phyloP scores from a whole-genome alignment of 805 yeast genomes.

The Limtongia smithiae region DNA sequence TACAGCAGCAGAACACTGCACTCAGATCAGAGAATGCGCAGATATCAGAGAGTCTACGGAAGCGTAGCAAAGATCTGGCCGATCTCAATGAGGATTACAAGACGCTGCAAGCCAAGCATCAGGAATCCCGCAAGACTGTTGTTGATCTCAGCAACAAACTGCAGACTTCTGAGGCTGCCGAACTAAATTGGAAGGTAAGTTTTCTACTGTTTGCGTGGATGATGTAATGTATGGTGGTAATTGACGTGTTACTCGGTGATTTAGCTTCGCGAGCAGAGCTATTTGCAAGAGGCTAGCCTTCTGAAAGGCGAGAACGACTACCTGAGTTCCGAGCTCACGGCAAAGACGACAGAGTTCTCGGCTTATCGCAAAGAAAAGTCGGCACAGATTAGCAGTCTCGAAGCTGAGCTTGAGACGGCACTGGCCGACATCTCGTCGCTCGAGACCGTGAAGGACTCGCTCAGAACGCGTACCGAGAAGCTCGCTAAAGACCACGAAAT shows the following conservation, averaged over 20 bases:
- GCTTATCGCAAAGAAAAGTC: conserved; percentile 36
- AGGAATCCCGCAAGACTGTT: conserved; percentile 42
- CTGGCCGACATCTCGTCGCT: conserved; percentile 37
- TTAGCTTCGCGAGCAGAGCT: conserved; percentile 40
- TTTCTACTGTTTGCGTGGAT: neutral
- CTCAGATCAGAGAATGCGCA: conserved; percentile 33
- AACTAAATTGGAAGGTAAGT: conserved; percentile 30
- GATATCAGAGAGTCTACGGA: conserved; percentile 33
- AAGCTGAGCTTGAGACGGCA: conserved; percentile 40
- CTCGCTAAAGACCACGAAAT: conserved; percentile 43
- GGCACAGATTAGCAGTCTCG: conserved; percentile 36
- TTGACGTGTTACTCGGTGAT: too few relatives aligned
- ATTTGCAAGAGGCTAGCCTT: conserved; percentile 45
- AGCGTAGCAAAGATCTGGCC: conserved; percentile 33
- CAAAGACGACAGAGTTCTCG: conserved; percentile 37
- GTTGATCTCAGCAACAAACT: conserved; percentile 41
- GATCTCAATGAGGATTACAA: conserved; percentile 42
- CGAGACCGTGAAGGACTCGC: conserved; percentile 35
- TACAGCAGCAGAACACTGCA: conserved; percentile 28
- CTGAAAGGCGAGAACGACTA: conserved; percentile 43
- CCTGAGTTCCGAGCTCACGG: conserved; percentile 42
- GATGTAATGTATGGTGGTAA: neutral
- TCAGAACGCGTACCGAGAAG: conserved; percentile 40
- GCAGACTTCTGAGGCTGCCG: conserved; percentile 37
- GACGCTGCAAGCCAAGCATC: conserved; percentile 38